Evolutionary conservation across 345 rosid species (phyloP).

Genomic region (Populus euphratica): DNA sequence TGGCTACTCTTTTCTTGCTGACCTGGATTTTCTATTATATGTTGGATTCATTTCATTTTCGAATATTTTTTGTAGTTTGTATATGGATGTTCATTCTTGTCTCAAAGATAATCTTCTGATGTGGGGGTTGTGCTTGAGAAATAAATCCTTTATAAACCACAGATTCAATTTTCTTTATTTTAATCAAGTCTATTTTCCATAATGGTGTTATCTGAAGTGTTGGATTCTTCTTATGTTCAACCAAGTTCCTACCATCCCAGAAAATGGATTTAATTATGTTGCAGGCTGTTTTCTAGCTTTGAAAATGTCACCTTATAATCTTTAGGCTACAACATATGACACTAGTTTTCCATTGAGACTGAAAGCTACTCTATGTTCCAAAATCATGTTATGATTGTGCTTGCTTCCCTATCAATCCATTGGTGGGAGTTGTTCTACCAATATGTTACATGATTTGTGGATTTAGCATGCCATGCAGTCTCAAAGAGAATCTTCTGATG

Average conservation of each 20-base stretch:
- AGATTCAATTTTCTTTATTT: not conserved
- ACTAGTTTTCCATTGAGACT: not conserved
- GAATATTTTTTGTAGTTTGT: no score
- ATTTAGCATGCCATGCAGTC: not conserved
- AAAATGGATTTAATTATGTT: not conserved
- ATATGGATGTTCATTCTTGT: no score
- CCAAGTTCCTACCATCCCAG: not conserved
- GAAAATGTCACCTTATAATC: not conserved
- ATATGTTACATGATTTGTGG: not conserved
- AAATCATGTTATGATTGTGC: not conserved
- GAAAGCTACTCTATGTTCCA: not conserved
- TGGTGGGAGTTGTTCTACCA: not conserved
- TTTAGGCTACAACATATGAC: not conserved
- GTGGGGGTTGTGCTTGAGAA: no score
- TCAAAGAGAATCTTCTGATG: no score
- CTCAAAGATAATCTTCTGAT: no score
- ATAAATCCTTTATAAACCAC: no score
- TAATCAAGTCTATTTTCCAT: not conserved
- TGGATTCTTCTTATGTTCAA: not conserved
- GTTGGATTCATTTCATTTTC: no score
- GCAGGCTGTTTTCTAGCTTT: not conserved
- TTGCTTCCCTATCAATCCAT: not conserved
- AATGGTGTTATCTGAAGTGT: not conserved
- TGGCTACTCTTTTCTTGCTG: no score
- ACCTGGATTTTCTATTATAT: no score